These are phyloP conservation scores for Fagopyrum homotropicum DNA, from an alignment of 148 eudicot genomes.

Conservation along the genomic window DNA sequence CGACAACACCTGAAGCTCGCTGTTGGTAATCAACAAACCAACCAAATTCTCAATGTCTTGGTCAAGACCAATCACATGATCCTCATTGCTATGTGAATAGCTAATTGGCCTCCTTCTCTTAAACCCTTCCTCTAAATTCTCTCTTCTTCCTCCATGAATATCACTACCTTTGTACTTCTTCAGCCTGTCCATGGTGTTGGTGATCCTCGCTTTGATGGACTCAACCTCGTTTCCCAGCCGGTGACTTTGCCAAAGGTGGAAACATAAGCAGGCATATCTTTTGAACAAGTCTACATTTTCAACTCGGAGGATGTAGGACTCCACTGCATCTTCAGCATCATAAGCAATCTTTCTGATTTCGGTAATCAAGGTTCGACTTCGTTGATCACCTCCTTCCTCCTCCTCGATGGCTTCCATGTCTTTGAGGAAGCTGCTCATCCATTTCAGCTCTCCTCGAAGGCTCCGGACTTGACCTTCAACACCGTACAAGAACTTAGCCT, in stretches of 20 bases:
- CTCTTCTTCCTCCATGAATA: not conserved
- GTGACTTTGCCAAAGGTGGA: not conserved
- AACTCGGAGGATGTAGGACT: conserved; percentile 9
- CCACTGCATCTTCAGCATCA: conserved; percentile 24
- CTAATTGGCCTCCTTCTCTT: not conserved
- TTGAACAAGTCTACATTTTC: not conserved
- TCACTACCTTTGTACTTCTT: not conserved
- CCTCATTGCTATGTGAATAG: not conserved
- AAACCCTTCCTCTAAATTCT: too few species aligned
- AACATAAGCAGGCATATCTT: conserved; percentile 2
- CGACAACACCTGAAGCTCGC: not conserved
- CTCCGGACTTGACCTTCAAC: not conserved
- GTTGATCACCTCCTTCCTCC: not conserved
- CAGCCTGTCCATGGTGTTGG: not conserved
- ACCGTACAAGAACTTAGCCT: too few species aligned
- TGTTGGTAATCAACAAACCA: not conserved
- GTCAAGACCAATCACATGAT: not conserved
- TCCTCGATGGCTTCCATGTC: conserved; percentile 8
- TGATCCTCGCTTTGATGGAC: conserved; percentile 1
- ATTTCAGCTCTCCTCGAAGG: not conserved
- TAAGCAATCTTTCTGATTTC: conserved; percentile 15
- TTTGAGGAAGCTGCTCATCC: not conserved
- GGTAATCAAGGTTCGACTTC: not conserved
- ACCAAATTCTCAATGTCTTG: not conserved
- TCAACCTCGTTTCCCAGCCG: not conserved